Evolutionary conservation across 352 stramenopile genomes (phyloP), one percentile per base, ranked within the genome.

Genomic region (Phytopythium aichiense): DNA sequence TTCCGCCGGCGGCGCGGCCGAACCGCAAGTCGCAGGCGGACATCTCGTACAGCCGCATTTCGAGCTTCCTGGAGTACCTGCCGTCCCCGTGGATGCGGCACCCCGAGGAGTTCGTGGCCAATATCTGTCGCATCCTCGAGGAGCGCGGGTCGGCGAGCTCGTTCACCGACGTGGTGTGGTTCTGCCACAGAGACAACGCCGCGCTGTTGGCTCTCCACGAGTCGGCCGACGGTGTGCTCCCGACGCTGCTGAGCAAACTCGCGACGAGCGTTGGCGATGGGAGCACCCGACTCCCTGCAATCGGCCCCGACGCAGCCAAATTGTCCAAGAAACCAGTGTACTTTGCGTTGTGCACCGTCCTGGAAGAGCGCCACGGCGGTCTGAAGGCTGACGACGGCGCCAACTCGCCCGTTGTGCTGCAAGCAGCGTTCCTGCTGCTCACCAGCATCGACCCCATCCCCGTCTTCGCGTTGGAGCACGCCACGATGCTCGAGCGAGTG

Each of bases 11-110:
- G 0, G 86, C 85, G n/a, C 73, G 84, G 42, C 85, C 85, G 18
- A 92, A 90, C 49, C 81, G 85, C 59, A 90, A 87, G 56, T 91
- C 84, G 12, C 85, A 94, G 43, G 85, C 85, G 1, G 85, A 94
- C 57, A 81, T 92, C n/a, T 91, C 85, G 28, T 94, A 92, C 68
- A 89, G 74, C 40, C 81, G 85, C 54, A 80, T 94, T 2, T 91
- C 81, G 7, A 79, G 76, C 49, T 74, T 77, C 16, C 72, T 92
- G 11, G 85, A 94, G 70, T 91, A 84, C 54, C 69, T 94, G 49
- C 77, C 83, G 20, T 79, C 75, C 16, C 81, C 81, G 5, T 84
- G 76, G 60, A 73, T 80, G 23, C 78, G 73, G 30, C 65, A 69
- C 38, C 37, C 77, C 1, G 46, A 60, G 2, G 54, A 71, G 49